These are phyloP conservation scores for Anthoceros angustus DNA, from an alignment of 225 moss, liverwort and hornwort species.

Conservation along the genomic window DNA sequence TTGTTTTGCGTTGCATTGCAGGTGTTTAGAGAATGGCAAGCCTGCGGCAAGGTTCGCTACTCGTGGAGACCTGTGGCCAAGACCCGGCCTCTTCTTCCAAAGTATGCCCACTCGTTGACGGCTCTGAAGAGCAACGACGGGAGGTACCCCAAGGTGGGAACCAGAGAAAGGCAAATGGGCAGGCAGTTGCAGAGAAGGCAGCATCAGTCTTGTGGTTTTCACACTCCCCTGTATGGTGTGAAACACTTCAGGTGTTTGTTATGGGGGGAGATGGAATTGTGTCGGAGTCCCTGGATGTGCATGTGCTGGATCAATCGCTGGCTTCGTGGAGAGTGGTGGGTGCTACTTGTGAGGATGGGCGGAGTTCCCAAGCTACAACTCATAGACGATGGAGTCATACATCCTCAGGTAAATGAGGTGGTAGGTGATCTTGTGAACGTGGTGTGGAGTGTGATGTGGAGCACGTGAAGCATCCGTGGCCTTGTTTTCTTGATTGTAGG, in stretches of 20 bases:
- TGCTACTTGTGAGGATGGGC: constrained; percentile 13
- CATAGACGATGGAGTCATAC: constrained; percentile 22
- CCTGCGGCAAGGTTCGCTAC: neutral
- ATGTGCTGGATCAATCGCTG: constrained; percentile 22
- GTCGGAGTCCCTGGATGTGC: constrained; percentile 23
- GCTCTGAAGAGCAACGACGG: constrained; percentile 10
- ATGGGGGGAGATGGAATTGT: constrained; percentile 22
- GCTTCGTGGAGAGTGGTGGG: constrained; percentile 19
- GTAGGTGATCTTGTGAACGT: neutral
- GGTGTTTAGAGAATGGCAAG: neutral
- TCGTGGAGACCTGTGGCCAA: neutral
- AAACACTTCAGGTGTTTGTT: constrained; percentile 15
- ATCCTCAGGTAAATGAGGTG: constrained; percentile 18
- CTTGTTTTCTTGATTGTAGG: constrained; percentile 9
- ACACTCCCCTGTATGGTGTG: neutral
- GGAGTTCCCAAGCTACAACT: constrained; percentile 9
- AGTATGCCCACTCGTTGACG: constrained; percentile 20
- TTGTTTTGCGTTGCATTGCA: neutral
- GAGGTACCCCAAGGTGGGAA: constrained; percentile 20
- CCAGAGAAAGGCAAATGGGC: neutral
- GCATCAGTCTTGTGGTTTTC: neutral
- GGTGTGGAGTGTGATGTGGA: constrained; percentile 1
- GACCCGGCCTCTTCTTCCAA: neutral
- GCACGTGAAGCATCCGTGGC: neutral
- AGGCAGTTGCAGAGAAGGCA: neutral